phyloP scores from a whole-genome alignment of 257 asterid genomes.

The Thymus mandschuricus region DNA sequence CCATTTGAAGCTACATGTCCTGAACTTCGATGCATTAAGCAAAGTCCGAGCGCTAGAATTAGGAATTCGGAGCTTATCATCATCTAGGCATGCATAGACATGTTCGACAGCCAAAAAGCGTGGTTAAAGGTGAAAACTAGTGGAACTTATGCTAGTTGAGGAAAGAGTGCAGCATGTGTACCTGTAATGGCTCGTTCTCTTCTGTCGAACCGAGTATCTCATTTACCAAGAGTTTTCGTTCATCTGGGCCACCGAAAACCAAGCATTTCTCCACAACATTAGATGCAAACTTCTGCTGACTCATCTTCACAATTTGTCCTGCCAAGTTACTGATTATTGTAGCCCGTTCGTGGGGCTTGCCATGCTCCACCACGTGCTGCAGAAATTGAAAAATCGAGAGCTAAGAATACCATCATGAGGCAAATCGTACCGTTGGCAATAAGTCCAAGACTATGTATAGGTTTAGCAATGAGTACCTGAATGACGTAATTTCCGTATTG shows the following conservation, averaged over 20 bases:
- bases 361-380: slow-evolving; percentile 85
- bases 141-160: neutral
- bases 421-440: too few relatives aligned
- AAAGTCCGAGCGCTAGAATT: too few relatives aligned
- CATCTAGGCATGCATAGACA: neutral
- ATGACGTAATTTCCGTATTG: slow-evolving; percentile 91
- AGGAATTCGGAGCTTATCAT: neutral
- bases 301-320: slow-evolving; percentile 89
- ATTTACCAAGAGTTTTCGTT: slow-evolving; percentile 65
- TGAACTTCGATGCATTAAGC: neutral
- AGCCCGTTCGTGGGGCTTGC: slow-evolving; percentile 75
- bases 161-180: slow-evolving; percentile 7
- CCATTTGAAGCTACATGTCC: neutral
- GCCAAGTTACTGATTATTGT: slow-evolving; percentile 69
- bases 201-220: slow-evolving; percentile 92
- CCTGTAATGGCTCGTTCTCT: slow-evolving; percentile 93
- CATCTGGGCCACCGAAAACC: slow-evolving; percentile 69
- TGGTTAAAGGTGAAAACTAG: neutral
- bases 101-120: neutral
- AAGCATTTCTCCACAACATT: slow-evolving; percentile 93
- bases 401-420: neutral
- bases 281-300: slow-evolving; percentile 92
- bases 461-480: slow-evolving; percentile 73
- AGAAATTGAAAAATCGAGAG: slow-evolving; percentile 8
- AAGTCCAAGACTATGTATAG: too few relatives aligned